Percentiles rank a stretch among this genome's conserved stretches.
phyloP scores from a whole-genome alignment of 306 rosid species.

The Glycine tomentella region DNA sequence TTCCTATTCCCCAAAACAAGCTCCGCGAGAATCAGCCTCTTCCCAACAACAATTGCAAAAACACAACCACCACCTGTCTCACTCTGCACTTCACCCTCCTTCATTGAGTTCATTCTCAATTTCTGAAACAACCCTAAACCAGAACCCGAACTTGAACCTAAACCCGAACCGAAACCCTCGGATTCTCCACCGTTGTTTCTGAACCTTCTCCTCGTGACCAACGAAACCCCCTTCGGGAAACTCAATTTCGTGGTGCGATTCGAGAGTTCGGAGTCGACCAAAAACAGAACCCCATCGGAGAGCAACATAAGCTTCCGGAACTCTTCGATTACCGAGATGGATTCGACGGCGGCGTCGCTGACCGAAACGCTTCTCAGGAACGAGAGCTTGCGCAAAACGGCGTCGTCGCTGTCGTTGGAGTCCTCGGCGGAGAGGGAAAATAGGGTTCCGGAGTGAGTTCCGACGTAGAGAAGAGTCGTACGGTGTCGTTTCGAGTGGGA shows the following conservation, averaged over 20 bases:
- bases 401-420: not conserved
- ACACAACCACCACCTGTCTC: conserved; percentile 51
- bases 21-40: conserved; percentile 72
- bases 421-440: conserved; percentile 62
- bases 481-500: conserved; percentile 34
- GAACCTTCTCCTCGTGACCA: conserved; percentile 65
- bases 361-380: conserved; percentile 60
- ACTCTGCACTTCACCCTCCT: conserved; percentile 62
- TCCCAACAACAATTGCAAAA: conserved; percentile 72
- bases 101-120: conserved; percentile 41
- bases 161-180: conserved; percentile 55
- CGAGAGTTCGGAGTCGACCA: conserved; percentile 64
- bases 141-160: conserved; percentile 44
- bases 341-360: conserved; percentile 61
- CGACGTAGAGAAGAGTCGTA: conserved; percentile 62
- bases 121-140: conserved; percentile 67
- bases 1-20: conserved; percentile 61
- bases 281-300: conserved; percentile 72
- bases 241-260: conserved; percentile 65
- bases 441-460: conserved; percentile 76
- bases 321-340: conserved; percentile 60
- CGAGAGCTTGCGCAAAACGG: conserved; percentile 53
- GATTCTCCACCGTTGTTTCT: conserved; percentile 54
- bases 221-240: conserved; percentile 67
- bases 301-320: conserved; percentile 68